phyloP scores from a whole-genome alignment of 495 filamentous ascomycete genomes.

The Parathielavia appendiculata region DNA sequence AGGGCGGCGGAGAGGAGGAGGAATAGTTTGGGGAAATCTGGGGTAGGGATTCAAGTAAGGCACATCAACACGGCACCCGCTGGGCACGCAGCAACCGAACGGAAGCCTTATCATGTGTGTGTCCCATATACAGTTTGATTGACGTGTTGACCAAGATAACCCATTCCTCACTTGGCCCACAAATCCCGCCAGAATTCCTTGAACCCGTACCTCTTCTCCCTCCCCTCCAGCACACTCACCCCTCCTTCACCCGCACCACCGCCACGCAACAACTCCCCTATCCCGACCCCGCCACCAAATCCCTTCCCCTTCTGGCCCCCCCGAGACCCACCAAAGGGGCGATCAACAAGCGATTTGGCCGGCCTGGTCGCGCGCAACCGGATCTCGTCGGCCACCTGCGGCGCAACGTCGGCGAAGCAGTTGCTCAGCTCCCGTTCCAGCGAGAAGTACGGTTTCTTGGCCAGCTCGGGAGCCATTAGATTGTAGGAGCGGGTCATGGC shows the following conservation, averaged over 20 bases:
- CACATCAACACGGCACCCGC: too few relatives aligned
- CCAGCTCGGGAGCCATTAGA: constrained; percentile 83
- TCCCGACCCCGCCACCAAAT: constrained; percentile 29
- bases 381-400: constrained; percentile 65
- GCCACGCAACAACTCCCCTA: constrained; percentile 42
- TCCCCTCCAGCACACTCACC: constrained; percentile 63
- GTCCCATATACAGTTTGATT: too few relatives aligned
- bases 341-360: constrained; percentile 34
- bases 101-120: too few relatives aligned
- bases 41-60: too few relatives aligned
- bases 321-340: constrained; percentile 39
- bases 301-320: constrained; percentile 52
- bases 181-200: constrained; percentile 84
- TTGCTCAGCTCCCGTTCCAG: constrained; percentile 74
- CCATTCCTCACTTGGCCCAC: constrained; percentile 35
- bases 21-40: too few relatives aligned
- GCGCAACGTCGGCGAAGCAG: constrained; percentile 84
- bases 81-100: too few relatives aligned
- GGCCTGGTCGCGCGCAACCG: constrained; percentile 58
- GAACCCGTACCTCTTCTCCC: constrained; percentile 72
- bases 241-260: constrained; percentile 39
- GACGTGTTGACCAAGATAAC: too few relatives aligned
- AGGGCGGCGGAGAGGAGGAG: too few relatives aligned
- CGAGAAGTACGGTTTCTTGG: constrained; percentile 88
- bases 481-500: constrained; percentile 82